Base-by-base conservation (phyloP, 2,329 filamentous ascomycete genomes). In the Aspergillus sp. region DNA sequence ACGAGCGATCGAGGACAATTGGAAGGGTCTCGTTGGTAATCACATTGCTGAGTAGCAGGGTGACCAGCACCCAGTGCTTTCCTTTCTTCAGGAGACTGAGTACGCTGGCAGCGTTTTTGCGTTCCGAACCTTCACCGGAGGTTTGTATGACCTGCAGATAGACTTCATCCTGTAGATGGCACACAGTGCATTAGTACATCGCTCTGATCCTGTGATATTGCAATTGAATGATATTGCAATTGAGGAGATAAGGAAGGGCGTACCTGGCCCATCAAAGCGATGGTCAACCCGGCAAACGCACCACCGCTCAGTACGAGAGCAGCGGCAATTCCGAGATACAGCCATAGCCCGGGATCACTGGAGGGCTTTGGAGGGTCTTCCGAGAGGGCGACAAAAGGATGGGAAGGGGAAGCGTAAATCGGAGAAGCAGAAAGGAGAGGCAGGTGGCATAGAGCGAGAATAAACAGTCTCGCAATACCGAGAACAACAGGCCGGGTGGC, bases 61-160 rank as follows among this genome's bases (percentile, higher is more conserved):
- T 97, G 45, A 98, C 93, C 48, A 98, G 75, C 19, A 98, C 91
- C 93, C 93, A 98, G 69, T 98, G 93, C 67, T 98, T 98, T 59
- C 93, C 93, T 58, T 80, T 85, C 54, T 88, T 82, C 47, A 98
- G 72, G 29, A 98, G 74, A 39, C 81, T 77, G 57, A 93, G 77
- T 7, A 98, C 93, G 53, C 81, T 84, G 47, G 79, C 80, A 0
- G 93, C 93, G 63, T 96, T 88, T 62, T 82, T 88, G 61, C 83
- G 84, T 70, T 97, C 91, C n/a, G 82, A 76, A 46, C 85, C 88
- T 67, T 88, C 84, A 41, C 86, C 83, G 45, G 93, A 94, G 36
- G 85, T 83, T 44, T 89, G 83, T 53, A 98, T 85, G 54, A 98
- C 93, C 70, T 96, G 93, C 10, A 98, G 79, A 67, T 98, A 96